A percentile compares a stretch with the other conserved stretches of the same genome.
Conservation (phyloP, 306 rosid species). For the Lablab purpureus region DNA sequence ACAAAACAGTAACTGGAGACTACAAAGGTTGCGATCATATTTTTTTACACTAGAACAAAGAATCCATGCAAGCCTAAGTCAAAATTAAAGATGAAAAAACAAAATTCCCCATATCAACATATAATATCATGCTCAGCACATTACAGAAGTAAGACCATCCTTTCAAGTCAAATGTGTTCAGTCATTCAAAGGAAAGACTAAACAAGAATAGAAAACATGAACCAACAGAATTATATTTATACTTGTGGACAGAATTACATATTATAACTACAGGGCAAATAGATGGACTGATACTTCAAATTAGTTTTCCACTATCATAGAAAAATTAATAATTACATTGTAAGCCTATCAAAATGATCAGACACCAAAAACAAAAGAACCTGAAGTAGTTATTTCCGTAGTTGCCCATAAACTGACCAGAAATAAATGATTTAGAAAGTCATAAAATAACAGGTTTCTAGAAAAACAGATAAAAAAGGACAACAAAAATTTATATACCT, state of each 20-base stretch:
- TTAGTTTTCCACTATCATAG: neutral
- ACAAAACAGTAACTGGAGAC: neutral
- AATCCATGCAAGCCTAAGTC: neutral
- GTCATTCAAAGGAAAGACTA: neutral
- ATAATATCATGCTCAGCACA: neutral
- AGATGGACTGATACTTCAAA: neutral
- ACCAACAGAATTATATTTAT: neutral
- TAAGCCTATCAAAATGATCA: slow-evolving; percentile 32
- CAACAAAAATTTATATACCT: slow-evolving; percentile 59
- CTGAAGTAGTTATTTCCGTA: slow-evolving; percentile 8
- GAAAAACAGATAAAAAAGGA: neutral
- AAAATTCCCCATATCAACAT: neutral
- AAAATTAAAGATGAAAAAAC: neutral
- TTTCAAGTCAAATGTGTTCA: slow-evolving; percentile 12
- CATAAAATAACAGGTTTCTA: slow-evolving; percentile 29
- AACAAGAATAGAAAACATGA: slow-evolving; percentile 5
- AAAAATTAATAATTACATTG: neutral
- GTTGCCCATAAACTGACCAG: neutral
- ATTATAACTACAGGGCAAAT: neutral
- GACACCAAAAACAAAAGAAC: slow-evolving; percentile 16
- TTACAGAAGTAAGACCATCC: neutral
- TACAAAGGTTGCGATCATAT: neutral
- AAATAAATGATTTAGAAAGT: slow-evolving; percentile 16
- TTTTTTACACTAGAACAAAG: neutral
- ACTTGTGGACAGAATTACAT: neutral